phyloP scores from a whole-genome alignment of 768 basidiomycete species.

The Cystofilobasidium ferigula region DNA sequence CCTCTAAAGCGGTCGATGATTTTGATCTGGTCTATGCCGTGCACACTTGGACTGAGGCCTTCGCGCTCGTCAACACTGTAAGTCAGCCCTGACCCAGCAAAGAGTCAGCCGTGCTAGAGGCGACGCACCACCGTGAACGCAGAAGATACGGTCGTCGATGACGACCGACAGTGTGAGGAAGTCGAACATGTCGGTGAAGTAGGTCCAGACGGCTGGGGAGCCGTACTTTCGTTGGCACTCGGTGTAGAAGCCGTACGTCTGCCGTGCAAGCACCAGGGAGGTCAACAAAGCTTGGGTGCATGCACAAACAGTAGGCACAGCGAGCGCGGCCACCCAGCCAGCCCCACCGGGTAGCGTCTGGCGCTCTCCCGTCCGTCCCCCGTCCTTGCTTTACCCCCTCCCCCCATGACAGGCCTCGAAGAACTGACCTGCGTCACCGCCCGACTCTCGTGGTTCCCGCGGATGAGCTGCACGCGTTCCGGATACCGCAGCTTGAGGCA shows the following conservation, averaged over 20 bases:
- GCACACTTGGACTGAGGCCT: conserved; percentile 96
- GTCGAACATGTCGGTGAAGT: conserved; percentile 99
- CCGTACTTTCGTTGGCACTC: conserved; percentile 98
- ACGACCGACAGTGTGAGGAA: conserved; percentile 94
- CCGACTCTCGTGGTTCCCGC: conserved; percentile 95
- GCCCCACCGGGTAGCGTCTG: too few relatives aligned
- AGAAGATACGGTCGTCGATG: conserved; percentile 98
- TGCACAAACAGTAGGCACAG: too few relatives aligned
- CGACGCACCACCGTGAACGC: conserved; percentile 82
- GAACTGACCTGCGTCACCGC: conserved; percentile 99
- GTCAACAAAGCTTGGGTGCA: too few relatives aligned
- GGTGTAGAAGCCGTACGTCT: conserved; percentile 99
- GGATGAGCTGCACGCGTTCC: conserved; percentile 86
- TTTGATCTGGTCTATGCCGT: conserved; percentile 98
- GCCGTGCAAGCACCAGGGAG: conserved; percentile 34
- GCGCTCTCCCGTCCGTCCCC: too few relatives aligned
- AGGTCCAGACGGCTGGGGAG: conserved; percentile 91
- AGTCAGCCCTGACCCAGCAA: too few relatives aligned
- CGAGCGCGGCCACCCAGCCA: too few relatives aligned
- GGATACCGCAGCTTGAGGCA: conserved; percentile 96
- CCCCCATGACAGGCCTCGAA: too few relatives aligned
- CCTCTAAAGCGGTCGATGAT: conserved; percentile 97
- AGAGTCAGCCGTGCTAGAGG: background rate
- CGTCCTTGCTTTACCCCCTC: too few relatives aligned
- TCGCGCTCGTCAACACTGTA: background rate